These are phyloP conservation scores for Panellus pusillus DNA, from an alignment of 768 basidiomycete genomes.

Conservation along the genomic window DNA sequence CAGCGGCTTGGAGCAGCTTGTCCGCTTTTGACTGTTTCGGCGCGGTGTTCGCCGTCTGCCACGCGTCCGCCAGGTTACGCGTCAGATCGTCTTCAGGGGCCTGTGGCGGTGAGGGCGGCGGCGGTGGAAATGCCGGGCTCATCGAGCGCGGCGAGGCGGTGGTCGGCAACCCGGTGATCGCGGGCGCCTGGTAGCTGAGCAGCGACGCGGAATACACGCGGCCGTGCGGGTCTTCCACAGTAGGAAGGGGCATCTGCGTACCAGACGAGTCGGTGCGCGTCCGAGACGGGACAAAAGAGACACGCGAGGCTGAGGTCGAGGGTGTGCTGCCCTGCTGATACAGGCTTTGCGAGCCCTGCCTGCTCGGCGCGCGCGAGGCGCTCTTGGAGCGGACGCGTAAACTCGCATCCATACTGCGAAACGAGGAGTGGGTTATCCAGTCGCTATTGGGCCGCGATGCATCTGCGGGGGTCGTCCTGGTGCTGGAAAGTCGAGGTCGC, in stretches of 20 bases:
- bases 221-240: constrained; percentile 5
- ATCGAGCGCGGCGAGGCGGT: constrained; percentile 4
- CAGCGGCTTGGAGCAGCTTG: constrained; percentile 12
- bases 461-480: constrained; percentile 1
- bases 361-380: background rate
- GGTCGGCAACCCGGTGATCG: background rate
- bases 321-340: background rate
- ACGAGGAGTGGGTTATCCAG: constrained; percentile 2
- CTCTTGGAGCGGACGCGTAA: background rate
- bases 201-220: constrained; percentile 12
- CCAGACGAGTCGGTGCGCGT: constrained; percentile 8
- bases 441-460: constrained; percentile 1
- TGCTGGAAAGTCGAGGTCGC: background rate
- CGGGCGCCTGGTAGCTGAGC: constrained; percentile 1
- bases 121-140: background rate
- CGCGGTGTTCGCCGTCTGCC: constrained; percentile 18
- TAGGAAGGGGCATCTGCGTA: background rate
- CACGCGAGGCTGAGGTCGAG: background rate
- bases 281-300: constrained; percentile 7
- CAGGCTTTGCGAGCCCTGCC: constrained; percentile 3
- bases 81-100: constrained; percentile 19
- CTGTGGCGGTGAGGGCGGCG: background rate
- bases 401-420: background rate
- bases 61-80: constrained; percentile 14
- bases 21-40: constrained; percentile 16